Conservation (phyloP, 495 filamentous ascomycete species). For the Daldinia vernicosa region DNA sequence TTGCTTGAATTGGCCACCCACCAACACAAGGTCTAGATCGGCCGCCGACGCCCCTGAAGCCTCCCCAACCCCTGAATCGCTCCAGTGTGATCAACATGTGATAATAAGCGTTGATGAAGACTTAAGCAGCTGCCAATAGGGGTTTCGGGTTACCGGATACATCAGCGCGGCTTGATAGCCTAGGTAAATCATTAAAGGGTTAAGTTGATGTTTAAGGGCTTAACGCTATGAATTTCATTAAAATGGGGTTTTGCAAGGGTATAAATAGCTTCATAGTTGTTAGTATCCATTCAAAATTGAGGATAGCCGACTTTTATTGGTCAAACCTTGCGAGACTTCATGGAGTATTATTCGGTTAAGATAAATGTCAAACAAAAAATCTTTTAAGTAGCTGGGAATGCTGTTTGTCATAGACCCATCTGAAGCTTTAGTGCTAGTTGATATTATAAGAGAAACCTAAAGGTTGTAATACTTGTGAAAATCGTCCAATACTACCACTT, state of each 20-base stretch:
- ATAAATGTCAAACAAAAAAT: background rate
- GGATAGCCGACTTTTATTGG: background rate
- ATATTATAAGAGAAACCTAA: background rate
- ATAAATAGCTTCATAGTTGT: background rate
- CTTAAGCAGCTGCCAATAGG: background rate
- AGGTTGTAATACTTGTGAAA: too few relatives aligned
- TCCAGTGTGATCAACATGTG: background rate
- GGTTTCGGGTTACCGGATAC: background rate
- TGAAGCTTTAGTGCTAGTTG: background rate
- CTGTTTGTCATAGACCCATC: background rate
- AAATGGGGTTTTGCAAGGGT: background rate
- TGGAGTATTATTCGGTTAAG: background rate
- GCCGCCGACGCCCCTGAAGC: background rate
- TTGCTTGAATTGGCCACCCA: background rate
- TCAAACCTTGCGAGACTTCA: background rate
- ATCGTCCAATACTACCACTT: background rate
- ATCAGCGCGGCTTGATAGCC: background rate
- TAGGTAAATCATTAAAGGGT: background rate
- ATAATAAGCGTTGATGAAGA: background rate
- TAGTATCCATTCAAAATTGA: background rate
- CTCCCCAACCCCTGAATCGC: background rate
- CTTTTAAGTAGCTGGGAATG: background rate
- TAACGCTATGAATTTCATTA: background rate
- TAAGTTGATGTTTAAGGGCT: background rate
- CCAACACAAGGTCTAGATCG: background rate